Percentiles rank a stretch among this genome's conserved stretches.
Conservation (phyloP, 257 asterid species). For the Solanum stenotomum region DNA sequence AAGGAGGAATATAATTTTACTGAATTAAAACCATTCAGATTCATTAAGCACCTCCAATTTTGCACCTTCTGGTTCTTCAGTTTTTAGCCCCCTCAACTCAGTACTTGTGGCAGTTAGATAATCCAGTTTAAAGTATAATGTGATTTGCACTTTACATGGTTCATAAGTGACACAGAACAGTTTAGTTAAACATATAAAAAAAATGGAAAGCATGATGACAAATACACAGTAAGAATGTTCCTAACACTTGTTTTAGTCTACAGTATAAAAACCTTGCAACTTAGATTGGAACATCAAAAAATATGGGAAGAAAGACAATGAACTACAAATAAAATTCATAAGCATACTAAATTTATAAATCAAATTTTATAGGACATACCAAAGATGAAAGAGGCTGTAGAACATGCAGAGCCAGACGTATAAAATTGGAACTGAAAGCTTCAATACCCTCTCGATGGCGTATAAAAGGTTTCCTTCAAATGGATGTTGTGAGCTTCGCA, state of each 20-base stretch:
- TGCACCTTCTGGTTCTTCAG: not conserved
- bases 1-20: not conserved
- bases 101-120: not conserved
- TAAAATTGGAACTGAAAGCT: slow-evolving; percentile 93
- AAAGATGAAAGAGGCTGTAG: slow-evolving; percentile 90
- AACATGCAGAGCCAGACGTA: slow-evolving; percentile 99
- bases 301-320: not conserved
- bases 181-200: not conserved
- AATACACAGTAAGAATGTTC: not conserved
- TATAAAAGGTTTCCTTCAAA: slow-evolving; percentile 77
- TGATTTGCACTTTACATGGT: not conserved
- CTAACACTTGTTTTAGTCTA: not conserved
- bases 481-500: slow-evolving; percentile 89
- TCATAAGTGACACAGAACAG: not conserved
- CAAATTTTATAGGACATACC: slow-evolving; percentile 59
- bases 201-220: not conserved
- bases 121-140: not conserved
- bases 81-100: not conserved
- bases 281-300: not conserved
- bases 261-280: not conserved
- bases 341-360: not conserved
- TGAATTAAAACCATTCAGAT: not conserved
- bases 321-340: not conserved
- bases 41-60: not conserved
- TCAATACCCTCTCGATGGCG: slow-evolving; percentile 90